A percentile compares a stretch with the other conserved stretches of the same genome.
phyloP scores from a whole-genome alignment of 1,284 basidiomycete genomes.

The Austroboletus niveus region DNA sequence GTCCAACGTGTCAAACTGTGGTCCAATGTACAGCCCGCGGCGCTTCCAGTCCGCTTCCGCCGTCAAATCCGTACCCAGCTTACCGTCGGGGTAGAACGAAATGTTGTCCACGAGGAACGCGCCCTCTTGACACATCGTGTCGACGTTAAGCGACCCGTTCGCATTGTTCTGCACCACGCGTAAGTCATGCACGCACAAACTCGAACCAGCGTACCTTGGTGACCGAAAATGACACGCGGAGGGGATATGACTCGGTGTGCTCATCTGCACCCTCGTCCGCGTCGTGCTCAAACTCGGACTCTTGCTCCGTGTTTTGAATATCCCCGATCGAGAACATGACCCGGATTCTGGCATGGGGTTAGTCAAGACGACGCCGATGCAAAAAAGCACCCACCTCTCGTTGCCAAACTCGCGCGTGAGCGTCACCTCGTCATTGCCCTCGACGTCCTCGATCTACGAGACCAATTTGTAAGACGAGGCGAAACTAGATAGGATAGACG shows the following conservation, averaged over 20 bases:
- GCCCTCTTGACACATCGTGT: slow-evolving; percentile 82
- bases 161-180: slow-evolving; percentile 35
- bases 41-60: slow-evolving; percentile 94
- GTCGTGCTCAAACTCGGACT: slow-evolving; percentile 44
- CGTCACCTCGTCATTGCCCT: slow-evolving; percentile 81
- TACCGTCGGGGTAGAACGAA: slow-evolving; percentile 76
- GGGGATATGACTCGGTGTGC: slow-evolving; percentile 53
- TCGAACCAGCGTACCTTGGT: slow-evolving; percentile 63
- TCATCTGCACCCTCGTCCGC: slow-evolving; percentile 41
- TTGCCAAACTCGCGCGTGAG: slow-evolving; percentile 87
- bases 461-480: no score
- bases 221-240: slow-evolving; percentile 79
- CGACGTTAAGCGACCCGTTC: slow-evolving; percentile 73
- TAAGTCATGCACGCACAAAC: not conserved
- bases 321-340: slow-evolving; percentile 85
- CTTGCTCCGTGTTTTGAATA: slow-evolving; percentile 48
- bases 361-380: no score
- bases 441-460: slow-evolving; percentile 65
- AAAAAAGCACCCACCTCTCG: slow-evolving; percentile 64
- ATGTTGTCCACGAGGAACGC: slow-evolving; percentile 88
- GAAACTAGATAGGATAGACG: not conserved
- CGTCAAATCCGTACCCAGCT: slow-evolving; percentile 75
- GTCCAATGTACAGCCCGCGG: slow-evolving; percentile 89
- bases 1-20: slow-evolving; percentile 92
- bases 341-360: slow-evolving; percentile 54